Evolutionary conservation across 2,329 filamentous ascomycete species (phyloP).

Genomic region (Fusarium abutilonis): DNA sequence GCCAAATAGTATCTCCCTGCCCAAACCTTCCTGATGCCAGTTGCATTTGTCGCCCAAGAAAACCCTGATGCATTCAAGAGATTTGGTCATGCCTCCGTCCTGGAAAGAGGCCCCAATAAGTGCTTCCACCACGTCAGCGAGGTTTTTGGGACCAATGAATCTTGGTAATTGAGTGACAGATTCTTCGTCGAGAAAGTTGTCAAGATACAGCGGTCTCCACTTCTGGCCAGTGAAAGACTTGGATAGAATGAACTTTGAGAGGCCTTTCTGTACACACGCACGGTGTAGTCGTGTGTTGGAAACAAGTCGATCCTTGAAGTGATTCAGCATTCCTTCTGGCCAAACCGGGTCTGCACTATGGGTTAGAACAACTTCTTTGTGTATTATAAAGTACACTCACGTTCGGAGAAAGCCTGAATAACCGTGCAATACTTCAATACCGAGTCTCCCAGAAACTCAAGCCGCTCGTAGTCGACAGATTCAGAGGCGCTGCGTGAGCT

Average conservation of each 20-base stretch:
- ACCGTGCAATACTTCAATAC: slow-evolving; percentile 80
- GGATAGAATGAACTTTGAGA: slow-evolving; percentile 79
- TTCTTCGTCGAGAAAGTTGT: slow-evolving; percentile 47
- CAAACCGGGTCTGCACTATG: slow-evolving; percentile 65
- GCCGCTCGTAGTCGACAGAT: slow-evolving; percentile 76
- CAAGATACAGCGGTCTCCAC: slow-evolving; percentile 74
- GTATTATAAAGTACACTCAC: slow-evolving; percentile 50
- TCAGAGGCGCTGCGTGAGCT: slow-evolving; percentile 70
- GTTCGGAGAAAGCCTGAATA: slow-evolving; percentile 67
- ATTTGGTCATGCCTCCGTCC: slow-evolving; percentile 72
- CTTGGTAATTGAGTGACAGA: slow-evolving; percentile 31
- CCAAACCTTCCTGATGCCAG: slow-evolving; percentile 60
- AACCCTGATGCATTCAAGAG: slow-evolving; percentile 69
- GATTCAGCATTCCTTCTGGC: slow-evolving; percentile 80
- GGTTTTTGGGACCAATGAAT: slow-evolving; percentile 75
- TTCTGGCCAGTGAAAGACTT: slow-evolving; percentile 73
- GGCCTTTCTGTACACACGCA: slow-evolving; percentile 68
- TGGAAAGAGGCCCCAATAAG: slow-evolving; percentile 80
- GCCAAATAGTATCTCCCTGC: slow-evolving; percentile 57
- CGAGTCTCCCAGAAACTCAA: slow-evolving; percentile 89
- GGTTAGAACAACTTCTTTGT: background rate
- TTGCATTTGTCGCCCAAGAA: slow-evolving; percentile 67
- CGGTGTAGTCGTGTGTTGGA: slow-evolving; percentile 77
- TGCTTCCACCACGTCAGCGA: slow-evolving; percentile 89
- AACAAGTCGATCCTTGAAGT: slow-evolving; percentile 74